phyloP scores from a whole-genome alignment of 2,329 filamentous ascomycete genomes.

The Colletotrichum neosansevieriae region DNA sequence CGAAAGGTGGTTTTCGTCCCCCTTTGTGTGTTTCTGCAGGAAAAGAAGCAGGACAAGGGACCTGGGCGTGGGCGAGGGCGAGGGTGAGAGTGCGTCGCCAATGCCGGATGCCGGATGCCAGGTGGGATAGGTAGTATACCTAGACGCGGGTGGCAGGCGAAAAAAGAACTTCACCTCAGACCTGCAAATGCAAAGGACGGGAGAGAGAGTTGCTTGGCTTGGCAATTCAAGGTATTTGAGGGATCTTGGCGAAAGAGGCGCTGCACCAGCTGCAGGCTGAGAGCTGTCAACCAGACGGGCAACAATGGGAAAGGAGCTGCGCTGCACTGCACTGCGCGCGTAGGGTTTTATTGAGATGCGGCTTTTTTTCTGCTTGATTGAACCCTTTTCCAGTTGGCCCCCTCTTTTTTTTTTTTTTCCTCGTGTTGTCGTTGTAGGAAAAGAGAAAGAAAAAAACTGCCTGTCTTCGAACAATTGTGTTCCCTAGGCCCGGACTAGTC shows the following conservation, averaged over 20 bases:
- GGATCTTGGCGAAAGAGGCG: conserved; percentile 30
- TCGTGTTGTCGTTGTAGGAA: not conserved
- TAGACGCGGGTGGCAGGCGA: conserved; percentile 1
- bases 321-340: not conserved
- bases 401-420: not conserved
- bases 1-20: conserved; percentile 33
- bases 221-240: conserved; percentile 29
- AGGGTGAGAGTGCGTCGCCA: not conserved
- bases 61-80: not conserved
- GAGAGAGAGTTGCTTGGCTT: conserved; percentile 28
- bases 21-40: conserved; percentile 27
- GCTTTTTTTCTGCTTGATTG: conserved; percentile 19
- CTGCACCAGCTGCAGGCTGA: conserved; percentile 13
- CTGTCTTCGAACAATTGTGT: not conserved
- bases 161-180: conserved; percentile 15
- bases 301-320: conserved; percentile 2
- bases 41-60: conserved; percentile 15
- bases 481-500: not conserved
- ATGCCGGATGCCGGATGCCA: no score
- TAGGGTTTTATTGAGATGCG: conserved; percentile 35
- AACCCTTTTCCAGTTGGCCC: not conserved
- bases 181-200: conserved; percentile 2
- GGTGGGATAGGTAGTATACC: no score
- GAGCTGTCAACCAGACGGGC: not conserved
- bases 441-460: no score